phyloP scores from a whole-genome alignment of 192 early-diverging fungal genomes.

The Coemansia pectinata region DNA sequence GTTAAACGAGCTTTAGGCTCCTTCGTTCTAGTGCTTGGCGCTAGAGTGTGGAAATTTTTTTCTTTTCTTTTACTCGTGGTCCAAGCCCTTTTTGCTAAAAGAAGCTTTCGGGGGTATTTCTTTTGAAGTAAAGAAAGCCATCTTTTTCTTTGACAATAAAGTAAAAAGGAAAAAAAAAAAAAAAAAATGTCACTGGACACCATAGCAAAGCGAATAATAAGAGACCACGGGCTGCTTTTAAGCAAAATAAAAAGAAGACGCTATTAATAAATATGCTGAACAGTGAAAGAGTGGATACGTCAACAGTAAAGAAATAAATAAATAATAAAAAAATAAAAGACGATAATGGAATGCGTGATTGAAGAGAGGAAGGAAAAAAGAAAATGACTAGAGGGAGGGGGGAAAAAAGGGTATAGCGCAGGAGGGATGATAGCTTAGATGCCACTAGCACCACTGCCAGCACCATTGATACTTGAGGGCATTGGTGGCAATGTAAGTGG shows the following conservation, averaged over 20 bases:
- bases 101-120: neutral
- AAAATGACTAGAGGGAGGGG: neutral
- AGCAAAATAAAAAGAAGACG: neutral
- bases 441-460: neutral
- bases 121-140: neutral
- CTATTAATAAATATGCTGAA: neutral
- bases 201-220: neutral
- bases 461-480: conserved; percentile 21
- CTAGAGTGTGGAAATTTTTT: neutral
- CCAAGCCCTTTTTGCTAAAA: neutral
- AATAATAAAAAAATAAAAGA: neutral
- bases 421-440: neutral
- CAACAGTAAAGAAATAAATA: neutral
- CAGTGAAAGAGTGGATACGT: neutral
- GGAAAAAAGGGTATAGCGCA: neutral
- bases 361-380: neutral
- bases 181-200: conserved; percentile 5
- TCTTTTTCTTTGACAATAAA: conserved; percentile 1
- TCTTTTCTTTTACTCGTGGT: neutral
- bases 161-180: conserved; percentile 1
- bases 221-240: neutral
- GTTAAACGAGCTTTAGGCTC: neutral
- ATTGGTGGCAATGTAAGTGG: conserved; percentile 31
- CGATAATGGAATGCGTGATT: neutral
- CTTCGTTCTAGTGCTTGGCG: neutral